Conservation (phyloP, 148 eudicot genomes). For the Fagopyrum tataricum region DNA sequence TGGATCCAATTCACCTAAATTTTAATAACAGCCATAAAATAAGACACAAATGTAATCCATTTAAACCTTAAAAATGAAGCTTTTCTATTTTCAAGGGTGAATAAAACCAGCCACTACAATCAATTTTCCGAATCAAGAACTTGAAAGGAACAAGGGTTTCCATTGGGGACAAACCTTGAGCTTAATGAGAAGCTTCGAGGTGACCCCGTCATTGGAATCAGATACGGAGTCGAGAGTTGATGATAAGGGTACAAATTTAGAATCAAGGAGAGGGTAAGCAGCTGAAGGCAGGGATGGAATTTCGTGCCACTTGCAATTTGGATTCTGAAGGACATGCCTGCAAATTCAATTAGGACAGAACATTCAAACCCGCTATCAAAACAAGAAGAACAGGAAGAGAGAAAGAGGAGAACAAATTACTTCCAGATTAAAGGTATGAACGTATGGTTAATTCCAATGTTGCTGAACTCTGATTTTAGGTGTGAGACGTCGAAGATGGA, state of each 20-base stretch:
- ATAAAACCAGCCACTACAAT: neutral
- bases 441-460: constrained; percentile 52
- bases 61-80: neutral
- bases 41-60: neutral
- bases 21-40: neutral
- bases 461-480: constrained; percentile 56
- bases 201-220: constrained; percentile 63
- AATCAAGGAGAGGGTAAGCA: constrained; percentile 56
- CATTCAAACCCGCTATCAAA: neutral
- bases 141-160: neutral
- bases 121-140: neutral
- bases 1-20: neutral
- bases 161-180: constrained; percentile 43
- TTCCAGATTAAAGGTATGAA: constrained; percentile 89
- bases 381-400: constrained; percentile 3
- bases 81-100: neutral
- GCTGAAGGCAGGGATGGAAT: constrained; percentile 73
- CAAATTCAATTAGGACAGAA: neutral
- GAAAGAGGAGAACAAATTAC: constrained; percentile 23
- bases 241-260: constrained; percentile 58
- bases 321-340: constrained; percentile 67
- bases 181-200: constrained; percentile 83
- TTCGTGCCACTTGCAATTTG: constrained; percentile 63
- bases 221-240: constrained; percentile 52
- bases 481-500: constrained; percentile 64